Evolutionary conservation across 2,329 filamentous ascomycete genomes (phyloP).

Genomic region (Neobulgaria alba): DNA sequence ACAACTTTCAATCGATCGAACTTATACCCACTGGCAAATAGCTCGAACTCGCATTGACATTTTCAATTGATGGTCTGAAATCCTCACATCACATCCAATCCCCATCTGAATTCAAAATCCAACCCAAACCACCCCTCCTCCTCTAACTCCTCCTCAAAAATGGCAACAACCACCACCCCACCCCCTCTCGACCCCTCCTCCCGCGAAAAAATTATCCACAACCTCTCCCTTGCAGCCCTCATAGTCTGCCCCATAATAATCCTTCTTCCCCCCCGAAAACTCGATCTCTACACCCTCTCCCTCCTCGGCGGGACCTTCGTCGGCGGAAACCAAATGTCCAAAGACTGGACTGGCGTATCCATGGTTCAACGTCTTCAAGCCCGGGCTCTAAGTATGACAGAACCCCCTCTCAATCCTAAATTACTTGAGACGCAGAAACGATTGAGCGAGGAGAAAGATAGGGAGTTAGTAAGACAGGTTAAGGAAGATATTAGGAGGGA

Average conservation of each 20-base stretch:
- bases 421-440: conserved; percentile 19
- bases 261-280: conserved; percentile 50
- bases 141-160: conserved; percentile 2
- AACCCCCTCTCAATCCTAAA: conserved; percentile 14
- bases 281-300: conserved; percentile 50
- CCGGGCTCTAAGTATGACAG: conserved; percentile 5
- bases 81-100: no score
- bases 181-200: background rate
- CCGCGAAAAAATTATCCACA: conserved; percentile 13
- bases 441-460: conserved; percentile 18
- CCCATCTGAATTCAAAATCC: no score
- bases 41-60: no score
- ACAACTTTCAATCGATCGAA: no score
- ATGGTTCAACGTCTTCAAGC: conserved; percentile 17
- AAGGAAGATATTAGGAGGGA: conserved; percentile 3
- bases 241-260: conserved; percentile 46
- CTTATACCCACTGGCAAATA: no score
- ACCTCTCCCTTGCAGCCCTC: conserved; percentile 35
- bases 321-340: conserved; percentile 24
- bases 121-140: no score
- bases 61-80: no score
- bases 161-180: conserved; percentile 8
- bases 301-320: conserved; percentile 34
- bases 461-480: background rate
- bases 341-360: conserved; percentile 24